Evolutionary conservation across 1,284 basidiomycete genomes (phyloP).

Genomic region (Puccinia polysora): DNA sequence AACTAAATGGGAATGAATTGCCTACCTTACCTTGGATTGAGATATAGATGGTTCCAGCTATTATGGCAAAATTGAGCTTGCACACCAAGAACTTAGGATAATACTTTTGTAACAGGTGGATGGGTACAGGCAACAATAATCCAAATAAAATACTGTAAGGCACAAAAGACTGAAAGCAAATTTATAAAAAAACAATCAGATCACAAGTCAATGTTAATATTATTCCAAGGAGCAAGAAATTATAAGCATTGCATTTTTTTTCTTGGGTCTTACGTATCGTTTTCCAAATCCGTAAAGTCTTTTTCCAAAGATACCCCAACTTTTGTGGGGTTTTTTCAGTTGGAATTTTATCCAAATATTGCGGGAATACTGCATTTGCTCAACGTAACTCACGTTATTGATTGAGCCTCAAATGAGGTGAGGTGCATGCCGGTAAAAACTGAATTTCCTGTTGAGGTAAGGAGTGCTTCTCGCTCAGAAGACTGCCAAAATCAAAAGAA

Average conservation of each 20-base stretch:
- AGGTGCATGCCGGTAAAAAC: conserved; percentile 40
- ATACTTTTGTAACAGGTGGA: conserved; percentile 25
- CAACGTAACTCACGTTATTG: conserved; percentile 30
- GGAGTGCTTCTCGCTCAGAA: conserved; percentile 31
- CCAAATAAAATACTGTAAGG: conserved; percentile 30
- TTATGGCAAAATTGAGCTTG: conserved; percentile 33
- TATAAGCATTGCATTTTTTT: background rate
- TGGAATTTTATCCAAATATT: no score
- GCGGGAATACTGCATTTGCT: no score
- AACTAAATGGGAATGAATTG: background rate
- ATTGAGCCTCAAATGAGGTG: conserved; percentile 41
- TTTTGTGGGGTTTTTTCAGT: no score
- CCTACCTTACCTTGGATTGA: conserved; percentile 31
- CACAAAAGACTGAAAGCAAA: conserved; percentile 27
- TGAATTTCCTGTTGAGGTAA: conserved; percentile 20
- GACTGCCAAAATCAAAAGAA: conserved; percentile 2
- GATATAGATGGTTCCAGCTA: conserved; percentile 37
- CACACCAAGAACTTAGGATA: conserved; percentile 18
- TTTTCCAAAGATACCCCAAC: conserved; percentile 42
- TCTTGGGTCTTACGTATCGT: conserved; percentile 28
- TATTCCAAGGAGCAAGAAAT: no score
- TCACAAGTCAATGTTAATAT: no score
- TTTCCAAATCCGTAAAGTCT: conserved; percentile 29
- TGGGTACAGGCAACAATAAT: conserved; percentile 33
- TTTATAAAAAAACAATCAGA: no score